Evolutionary conservation across 2,329 filamentous ascomycete species (phyloP).

Genomic region (Talaromyces albobiverticillius): DNA sequence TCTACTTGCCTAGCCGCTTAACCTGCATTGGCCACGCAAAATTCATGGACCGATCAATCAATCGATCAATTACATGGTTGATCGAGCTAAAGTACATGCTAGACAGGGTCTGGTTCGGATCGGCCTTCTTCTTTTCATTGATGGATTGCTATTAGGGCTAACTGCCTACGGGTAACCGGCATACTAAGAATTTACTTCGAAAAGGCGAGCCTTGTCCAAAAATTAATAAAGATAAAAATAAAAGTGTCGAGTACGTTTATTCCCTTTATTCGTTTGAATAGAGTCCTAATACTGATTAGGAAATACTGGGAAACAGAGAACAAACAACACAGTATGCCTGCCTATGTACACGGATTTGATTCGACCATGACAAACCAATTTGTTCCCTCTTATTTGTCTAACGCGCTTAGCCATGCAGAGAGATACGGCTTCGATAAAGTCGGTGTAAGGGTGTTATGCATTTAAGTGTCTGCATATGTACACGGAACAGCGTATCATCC

Average conservation of each 20-base stretch:
- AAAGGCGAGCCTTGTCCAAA: too few relatives aligned
- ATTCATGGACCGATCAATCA: neutral
- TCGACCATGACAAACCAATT: too few relatives aligned
- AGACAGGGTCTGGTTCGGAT: neutral
- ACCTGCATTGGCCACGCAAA: slow-evolving; percentile 10
- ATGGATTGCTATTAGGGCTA: neutral
- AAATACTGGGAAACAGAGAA: too few relatives aligned
- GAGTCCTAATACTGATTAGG: too few relatives aligned
- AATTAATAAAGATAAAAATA: too few relatives aligned
- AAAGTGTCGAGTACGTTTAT: too few relatives aligned
- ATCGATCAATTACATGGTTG: neutral
- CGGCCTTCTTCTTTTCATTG: neutral
- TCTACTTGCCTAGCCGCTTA: neutral
- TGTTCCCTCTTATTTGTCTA: too few relatives aligned
- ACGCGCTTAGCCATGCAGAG: neutral
- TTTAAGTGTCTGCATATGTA: neutral
- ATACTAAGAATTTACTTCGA: neutral
- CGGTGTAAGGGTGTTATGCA: neutral
- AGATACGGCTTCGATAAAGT: neutral
- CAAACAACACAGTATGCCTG: too few relatives aligned
- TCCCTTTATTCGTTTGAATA: too few relatives aligned
- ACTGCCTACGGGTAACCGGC: slow-evolving; percentile 2
- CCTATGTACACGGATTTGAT: too few relatives aligned
- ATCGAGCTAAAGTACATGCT: slow-evolving; percentile 1
- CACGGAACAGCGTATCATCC: neutral